These are phyloP conservation scores for Akanthomyces dipterigenus DNA, from an alignment of 2,329 filamentous ascomycete species.

Conservation along the genomic window DNA sequence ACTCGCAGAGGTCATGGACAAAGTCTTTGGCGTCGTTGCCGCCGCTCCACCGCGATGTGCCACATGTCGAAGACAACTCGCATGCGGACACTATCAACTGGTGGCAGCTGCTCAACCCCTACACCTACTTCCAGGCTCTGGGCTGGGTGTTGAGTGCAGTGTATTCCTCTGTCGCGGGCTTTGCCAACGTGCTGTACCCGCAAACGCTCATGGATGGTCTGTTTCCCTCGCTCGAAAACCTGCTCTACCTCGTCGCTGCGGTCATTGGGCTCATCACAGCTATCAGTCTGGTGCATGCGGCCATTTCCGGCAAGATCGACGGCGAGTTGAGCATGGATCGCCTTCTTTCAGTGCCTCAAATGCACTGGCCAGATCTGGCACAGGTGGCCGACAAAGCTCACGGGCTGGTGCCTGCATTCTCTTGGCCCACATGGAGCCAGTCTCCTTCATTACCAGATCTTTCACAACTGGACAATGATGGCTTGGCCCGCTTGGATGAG, in stretches of 20 bases:
- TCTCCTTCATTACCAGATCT: conserved; percentile 4
- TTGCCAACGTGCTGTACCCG: conserved; percentile 14
- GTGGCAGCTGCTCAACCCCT: conserved; percentile 24
- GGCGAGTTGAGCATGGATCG: conserved; percentile 8
- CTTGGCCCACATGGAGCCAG: conserved; percentile 6
- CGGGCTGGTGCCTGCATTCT: conserved; percentile 1
- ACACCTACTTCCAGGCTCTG: conserved; percentile 24
- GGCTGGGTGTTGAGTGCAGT: conserved; percentile 19
- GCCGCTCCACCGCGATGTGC: conserved; percentile 8
- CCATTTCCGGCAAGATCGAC: conserved; percentile 8
- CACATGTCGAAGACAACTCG: conserved; percentile 9
- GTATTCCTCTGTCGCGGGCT: conserved; percentile 16
- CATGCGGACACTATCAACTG: conserved; percentile 15
- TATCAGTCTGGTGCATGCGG: neutral
- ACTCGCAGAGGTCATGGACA: conserved; percentile 17
- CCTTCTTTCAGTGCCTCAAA: neutral
- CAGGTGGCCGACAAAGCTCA: conserved; percentile 16
- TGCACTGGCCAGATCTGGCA: conserved; percentile 15
- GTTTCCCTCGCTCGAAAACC: conserved; percentile 3
- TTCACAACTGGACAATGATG: conserved; percentile 13
- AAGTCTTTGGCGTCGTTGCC: conserved; percentile 17
- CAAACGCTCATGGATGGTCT: conserved; percentile 12
- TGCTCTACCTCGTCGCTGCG: neutral
- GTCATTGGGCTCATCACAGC: conserved; percentile 1
- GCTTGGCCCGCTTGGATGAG: conserved; percentile 17